Evolutionary conservation across 2,329 filamentous ascomycete species (phyloP).

Genomic region (Stemphylium lycopersici): DNA sequence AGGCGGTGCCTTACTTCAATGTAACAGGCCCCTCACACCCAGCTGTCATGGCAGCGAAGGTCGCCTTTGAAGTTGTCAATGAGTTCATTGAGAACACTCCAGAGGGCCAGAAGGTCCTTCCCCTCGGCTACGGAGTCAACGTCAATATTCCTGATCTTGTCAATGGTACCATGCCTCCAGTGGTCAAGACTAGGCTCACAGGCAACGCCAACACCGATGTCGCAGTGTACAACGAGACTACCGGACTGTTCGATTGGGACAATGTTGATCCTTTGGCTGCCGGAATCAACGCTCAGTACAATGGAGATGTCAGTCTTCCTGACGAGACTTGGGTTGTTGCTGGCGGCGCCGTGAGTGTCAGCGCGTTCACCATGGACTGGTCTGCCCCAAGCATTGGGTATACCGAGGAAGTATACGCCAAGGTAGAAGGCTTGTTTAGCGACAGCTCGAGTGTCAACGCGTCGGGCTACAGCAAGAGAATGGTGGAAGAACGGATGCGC

Average conservation of each 20-base stretch:
- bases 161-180: slow-evolving; percentile 51
- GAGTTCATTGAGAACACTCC: slow-evolving; percentile 51
- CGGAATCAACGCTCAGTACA: slow-evolving; percentile 58
- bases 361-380: slow-evolving; percentile 59
- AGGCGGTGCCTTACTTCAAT: slow-evolving; percentile 52
- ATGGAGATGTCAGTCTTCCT: slow-evolving; percentile 59
- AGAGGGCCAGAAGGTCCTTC: slow-evolving; percentile 47
- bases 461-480: slow-evolving; percentile 26
- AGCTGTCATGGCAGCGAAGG: slow-evolving; percentile 53
- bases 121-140: slow-evolving; percentile 59
- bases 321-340: slow-evolving; percentile 59
- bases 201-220: slow-evolving; percentile 57
- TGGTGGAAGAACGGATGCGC: slow-evolving; percentile 25
- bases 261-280: slow-evolving; percentile 56
- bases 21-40: slow-evolving; percentile 52
- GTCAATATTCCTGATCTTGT: slow-evolving; percentile 58
- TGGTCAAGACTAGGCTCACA: slow-evolving; percentile 57
- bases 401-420: slow-evolving; percentile 29
- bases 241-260: slow-evolving; percentile 56
- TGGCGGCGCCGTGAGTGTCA: slow-evolving; percentile 52
- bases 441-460: slow-evolving; percentile 1
- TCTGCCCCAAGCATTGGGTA: slow-evolving; percentile 51
- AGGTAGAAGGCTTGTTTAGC: slow-evolving; percentile 20
- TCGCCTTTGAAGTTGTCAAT: slow-evolving; percentile 54
- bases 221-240: slow-evolving; percentile 53